Base-by-base conservation (phyloP, 192 early-diverging fungal species). In the Umbelopsis sp. region DNA sequence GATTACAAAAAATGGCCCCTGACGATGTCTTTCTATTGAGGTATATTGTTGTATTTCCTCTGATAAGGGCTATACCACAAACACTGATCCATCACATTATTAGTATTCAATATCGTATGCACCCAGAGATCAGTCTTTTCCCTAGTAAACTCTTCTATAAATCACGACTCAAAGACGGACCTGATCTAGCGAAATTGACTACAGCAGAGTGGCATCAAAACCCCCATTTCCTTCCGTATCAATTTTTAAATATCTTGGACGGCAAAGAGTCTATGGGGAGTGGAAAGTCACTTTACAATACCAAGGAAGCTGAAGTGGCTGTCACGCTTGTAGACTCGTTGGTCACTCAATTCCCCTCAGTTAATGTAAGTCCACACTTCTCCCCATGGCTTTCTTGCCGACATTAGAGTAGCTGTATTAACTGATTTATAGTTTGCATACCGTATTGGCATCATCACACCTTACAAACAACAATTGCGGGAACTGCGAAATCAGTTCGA, bases 61-160 rank as follows among this genome's bases (percentile, higher is more conserved):
- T 11, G 38, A 3, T 45, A 11, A 36, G 24, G 34, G 21, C 3
- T 25, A 52, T 24, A 21, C 34, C 29, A 62, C 32, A 45, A 38
- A 45, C 11, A 80, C 77, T 80, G 43, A 17, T 4, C 52, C n/a
- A n/a, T 16, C 34, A 26, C 20, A 11, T 0, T 71, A 29, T n/a
- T 51, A 89, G 91, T 70, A 96, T 96, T 51, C 96, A 98, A 84
- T 99, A 98, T 78, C 93, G 96, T 71, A 98, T 99, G 97, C 94
- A 99, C 74, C 95, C 96, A 0, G 84, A 89, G 26, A 97, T 99
- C 21, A 95, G 93, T 41, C 65, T 34, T 11, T 95, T 97, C 66
- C 95, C 95, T 1, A 91, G 87, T 24, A 70, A 76, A 2, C 79
- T 89, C 32, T 98, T 99, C 71, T 99, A 99, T 79, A 80, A 88